Evolutionary conservation across 1,139 yeast genomes (phyloP), one percentile per base, ranked within the genome.

Genomic region (Nakaseomyces nivariensis): DNA sequence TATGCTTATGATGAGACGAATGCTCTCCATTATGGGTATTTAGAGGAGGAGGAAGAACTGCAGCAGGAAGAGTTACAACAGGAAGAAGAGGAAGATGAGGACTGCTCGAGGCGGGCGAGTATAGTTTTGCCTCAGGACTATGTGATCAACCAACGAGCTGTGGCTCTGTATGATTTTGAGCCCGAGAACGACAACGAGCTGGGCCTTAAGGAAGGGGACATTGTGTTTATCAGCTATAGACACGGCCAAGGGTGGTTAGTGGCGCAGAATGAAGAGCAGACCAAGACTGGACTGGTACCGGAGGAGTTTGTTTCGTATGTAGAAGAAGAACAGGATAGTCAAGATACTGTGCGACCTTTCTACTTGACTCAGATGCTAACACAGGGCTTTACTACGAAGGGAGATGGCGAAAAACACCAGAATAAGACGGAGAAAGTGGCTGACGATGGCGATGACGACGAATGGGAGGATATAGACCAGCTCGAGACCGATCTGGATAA

Each of bases 181-280:
- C 96, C 98, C 0, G 97, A 92, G 64, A 92, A 92, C 66, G 96
- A 88, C 58, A 92, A 92, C 65, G 99, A 92, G 61, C 81, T 90
- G 48, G 80, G 77, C 11, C 70, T 92, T 41, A 68, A 67, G 7
- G 95, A 85, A 59, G 96, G 96, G 38, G 97, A 92, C 67, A 67
- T 79, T 22, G 79, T 94, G 3, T 84, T 92, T 79, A 85, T 92
- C 33, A 81, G 85, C 52, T 90, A 90, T 66, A 78, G 95, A 54
- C 96, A 92, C 65, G 97, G 97, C 24, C 97, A 92, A 65, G 99
- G 99, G 5, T 92, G 98, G 99, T 74, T 94, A 4, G 97, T 92
- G 47, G 97, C 97, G 0, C 68, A 66, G 50, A 61, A 62, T 51
- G 51, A 56, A 25, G 56, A 52, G 26, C 56, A 61, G 36, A 60